Evolutionary conservation across 1,284 basidiomycete species (phyloP).

Genomic region (Leccinum fuscescens): DNA sequence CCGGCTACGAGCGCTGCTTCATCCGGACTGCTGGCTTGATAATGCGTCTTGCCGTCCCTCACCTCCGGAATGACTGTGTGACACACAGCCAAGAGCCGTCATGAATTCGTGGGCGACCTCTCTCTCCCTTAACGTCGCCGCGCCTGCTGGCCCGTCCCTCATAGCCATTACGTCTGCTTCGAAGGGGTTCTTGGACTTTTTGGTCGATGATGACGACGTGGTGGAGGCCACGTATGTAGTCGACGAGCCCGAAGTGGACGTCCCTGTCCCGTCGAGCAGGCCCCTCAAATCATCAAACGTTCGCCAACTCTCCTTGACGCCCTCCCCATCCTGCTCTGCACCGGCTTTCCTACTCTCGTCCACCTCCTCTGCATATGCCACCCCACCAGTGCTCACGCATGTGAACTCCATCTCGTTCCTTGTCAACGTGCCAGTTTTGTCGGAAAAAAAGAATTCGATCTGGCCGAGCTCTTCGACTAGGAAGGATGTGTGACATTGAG

Average conservation of each 20-base stretch:
- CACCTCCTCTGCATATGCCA: slow-evolving; percentile 86
- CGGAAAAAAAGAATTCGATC: slow-evolving; percentile 98
- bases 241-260: neutral
- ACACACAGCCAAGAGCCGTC: slow-evolving; percentile 87
- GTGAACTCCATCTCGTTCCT: slow-evolving; percentile 99
- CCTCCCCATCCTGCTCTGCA: slow-evolving; percentile 54
- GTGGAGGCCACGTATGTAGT: slow-evolving; percentile 1
- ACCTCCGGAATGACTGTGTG: slow-evolving; percentile 99
- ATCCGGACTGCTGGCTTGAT: slow-evolving; percentile 97
- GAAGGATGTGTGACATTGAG: slow-evolving; percentile 93
- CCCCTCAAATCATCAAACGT: slow-evolving; percentile 74
- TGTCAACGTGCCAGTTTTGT: slow-evolving; percentile 97
- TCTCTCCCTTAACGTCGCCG: slow-evolving; percentile 36
- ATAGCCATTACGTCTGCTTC: neutral
- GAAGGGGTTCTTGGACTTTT: slow-evolving; percentile 26
- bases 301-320: slow-evolving; percentile 61
- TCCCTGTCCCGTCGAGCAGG: slow-evolving; percentile 41
- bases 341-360: slow-evolving; percentile 64
- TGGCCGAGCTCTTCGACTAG: slow-evolving; percentile 98
- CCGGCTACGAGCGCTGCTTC: slow-evolving; percentile 96
- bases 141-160: neutral
- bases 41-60: slow-evolving; percentile 81
- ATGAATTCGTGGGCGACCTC: slow-evolving; percentile 84
- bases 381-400: slow-evolving; percentile 86
- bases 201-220: slow-evolving; percentile 5